Evolutionary conservation across 257 asterid genomes (phyloP).

Genomic region (Jacaranda mimosifolia): DNA sequence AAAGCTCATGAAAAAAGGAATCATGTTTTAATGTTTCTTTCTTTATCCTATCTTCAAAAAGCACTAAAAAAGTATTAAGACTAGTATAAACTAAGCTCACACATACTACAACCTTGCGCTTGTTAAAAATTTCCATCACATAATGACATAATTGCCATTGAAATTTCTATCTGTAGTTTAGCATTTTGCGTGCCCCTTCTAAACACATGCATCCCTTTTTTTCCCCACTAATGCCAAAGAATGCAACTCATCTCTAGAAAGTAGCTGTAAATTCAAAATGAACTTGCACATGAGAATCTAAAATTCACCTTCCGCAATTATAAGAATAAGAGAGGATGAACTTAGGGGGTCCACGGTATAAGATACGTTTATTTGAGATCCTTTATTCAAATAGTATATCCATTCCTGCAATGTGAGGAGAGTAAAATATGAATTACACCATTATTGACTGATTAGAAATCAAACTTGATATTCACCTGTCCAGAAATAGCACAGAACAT

Average conservation of each 20-base stretch:
- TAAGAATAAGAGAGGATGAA: conserved; percentile 61
- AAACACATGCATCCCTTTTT: conserved; percentile 1
- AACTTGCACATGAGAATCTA: conserved; percentile 31
- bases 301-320: conserved; percentile 70
- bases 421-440: conserved; percentile 24
- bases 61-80: background rate
- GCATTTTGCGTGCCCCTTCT: conserved; percentile 22
- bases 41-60: background rate
- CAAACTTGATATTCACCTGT: conserved; percentile 10
- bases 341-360: conserved; percentile 53
- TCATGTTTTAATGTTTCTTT: too few relatives aligned
- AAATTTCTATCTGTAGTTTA: background rate
- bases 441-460: conserved; percentile 21
- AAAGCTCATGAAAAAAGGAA: background rate
- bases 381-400: conserved; percentile 74
- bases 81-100: conserved; percentile 1
- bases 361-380: conserved; percentile 74
- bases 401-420: conserved; percentile 65
- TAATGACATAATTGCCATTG: background rate
- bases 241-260: conserved; percentile 6
- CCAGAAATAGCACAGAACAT: conserved; percentile 19
- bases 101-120: background rate
- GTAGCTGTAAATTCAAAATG: conserved; percentile 22
- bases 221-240: background rate
- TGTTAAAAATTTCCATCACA: background rate